Conservation (phyloP, 208 protist genomes). For the Trypanosoma cruzi region DNA sequence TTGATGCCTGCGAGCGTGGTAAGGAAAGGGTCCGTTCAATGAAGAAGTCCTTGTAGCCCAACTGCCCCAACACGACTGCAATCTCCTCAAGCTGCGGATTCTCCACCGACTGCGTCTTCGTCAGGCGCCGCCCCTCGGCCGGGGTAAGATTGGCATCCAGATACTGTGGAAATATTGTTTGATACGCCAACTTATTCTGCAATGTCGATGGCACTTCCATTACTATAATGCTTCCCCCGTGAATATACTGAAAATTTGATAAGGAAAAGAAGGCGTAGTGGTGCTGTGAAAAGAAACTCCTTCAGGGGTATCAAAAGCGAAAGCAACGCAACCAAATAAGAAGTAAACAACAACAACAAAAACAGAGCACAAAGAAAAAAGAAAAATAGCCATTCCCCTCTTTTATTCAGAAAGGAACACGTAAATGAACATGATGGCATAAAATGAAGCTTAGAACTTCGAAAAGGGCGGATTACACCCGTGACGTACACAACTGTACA, state of each 20-base stretch:
- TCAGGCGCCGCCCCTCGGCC: conserved; percentile 77
- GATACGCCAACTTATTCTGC: conserved; percentile 72
- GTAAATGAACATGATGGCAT: too few species aligned
- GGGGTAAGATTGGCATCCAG: conserved; percentile 75
- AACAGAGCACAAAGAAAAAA: too few species aligned
- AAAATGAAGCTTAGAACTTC: not conserved
- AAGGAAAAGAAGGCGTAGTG: too few species aligned
- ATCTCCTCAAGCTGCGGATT: conserved; percentile 78
- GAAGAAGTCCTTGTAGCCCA: conserved; percentile 66
- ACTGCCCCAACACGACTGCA: conserved; percentile 37
- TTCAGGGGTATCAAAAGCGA: too few species aligned
- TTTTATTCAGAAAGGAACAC: too few species aligned
- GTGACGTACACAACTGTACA: too few species aligned
- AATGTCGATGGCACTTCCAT: conserved; percentile 11
- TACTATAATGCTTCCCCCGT: not conserved
- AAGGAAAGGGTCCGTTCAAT: conserved; percentile 55
- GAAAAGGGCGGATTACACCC: not conserved
- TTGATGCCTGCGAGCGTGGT: conserved; percentile 62
- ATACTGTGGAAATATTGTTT: conserved; percentile 90
- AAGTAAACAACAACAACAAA: too few species aligned
- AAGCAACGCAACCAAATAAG: too few species aligned
- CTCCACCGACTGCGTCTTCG: conserved; percentile 62
- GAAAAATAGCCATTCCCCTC: too few species aligned
- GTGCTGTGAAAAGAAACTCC: too few species aligned
- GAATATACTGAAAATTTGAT: too few species aligned